Evolutionary conservation across 2,329 filamentous ascomycete genomes (phyloP), one percentile per base, ranked within the genome.

Genomic region (Fusarium abutilonis): DNA sequence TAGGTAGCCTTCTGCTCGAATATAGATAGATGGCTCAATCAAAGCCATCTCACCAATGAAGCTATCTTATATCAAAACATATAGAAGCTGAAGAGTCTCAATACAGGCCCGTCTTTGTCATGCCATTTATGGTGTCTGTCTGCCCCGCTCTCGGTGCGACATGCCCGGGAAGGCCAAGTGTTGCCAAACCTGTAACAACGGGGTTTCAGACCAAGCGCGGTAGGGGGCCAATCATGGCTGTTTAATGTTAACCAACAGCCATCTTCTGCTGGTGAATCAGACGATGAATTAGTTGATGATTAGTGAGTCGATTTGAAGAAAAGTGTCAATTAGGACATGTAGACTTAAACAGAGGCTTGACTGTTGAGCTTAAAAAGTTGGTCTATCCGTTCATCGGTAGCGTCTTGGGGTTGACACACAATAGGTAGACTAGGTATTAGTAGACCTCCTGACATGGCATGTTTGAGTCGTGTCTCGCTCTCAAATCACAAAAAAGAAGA

Each of bases 121-220:
- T 48, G 41, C 48, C 55, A 60, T 32, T 54, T 28, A 60, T 60
- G 36, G 43, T 43, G 5, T 46, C 44, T 49, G 61, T 41, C 53
- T 17, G 13, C 43, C 29, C 62, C 63, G 29, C 62, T 51, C n/a
- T 47, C 45, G 61, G 44, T 67, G 42, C 54, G 41, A 70, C 65
- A 19, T 53, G 42, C 31, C 63, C 59, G 55, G 67, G 45, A 38
- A 50, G 60, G 36, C 50, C 59, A 59, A 54, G 66, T 56, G 62
- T 48, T 59, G 56, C 61, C 53, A 52, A 57, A 70, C 67, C 67
- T 70, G 67, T 67, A 70, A 70, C 67, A 69, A 50, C 49, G 65
- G 61, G 67, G 65, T 67, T 63, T 62, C 63, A 65, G 58, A 68
- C 48, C 31, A 52, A 63, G 58, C 43, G 49, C 32, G 23, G 40